phyloP scores from a whole-genome alignment of 148 eudicot genomes.

The Dianthus caryophyllus region DNA sequence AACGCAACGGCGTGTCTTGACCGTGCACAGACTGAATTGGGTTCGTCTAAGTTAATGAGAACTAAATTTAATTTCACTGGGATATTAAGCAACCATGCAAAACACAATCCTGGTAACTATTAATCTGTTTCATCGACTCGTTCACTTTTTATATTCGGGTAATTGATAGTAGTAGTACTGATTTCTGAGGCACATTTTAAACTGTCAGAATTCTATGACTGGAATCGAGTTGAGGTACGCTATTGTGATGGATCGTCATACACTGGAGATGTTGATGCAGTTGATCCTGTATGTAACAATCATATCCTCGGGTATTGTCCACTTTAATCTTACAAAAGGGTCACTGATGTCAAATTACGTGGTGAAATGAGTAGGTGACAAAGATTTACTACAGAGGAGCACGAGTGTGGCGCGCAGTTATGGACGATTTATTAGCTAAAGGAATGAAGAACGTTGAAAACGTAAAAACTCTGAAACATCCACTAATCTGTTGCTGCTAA shows the following conservation, averaged over 20 bases:
- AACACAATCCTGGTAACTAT: slow-evolving; percentile 34
- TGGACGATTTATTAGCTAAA: slow-evolving; percentile 72
- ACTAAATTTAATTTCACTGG: slow-evolving; percentile 36
- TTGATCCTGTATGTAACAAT: slow-evolving; percentile 49
- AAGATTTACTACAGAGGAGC: slow-evolving; percentile 79
- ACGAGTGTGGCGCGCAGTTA: slow-evolving; percentile 55
- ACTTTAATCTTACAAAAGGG: background rate
- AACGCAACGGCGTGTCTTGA: slow-evolving; percentile 27
- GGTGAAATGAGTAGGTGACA: slow-evolving; percentile 39
- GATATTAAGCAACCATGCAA: slow-evolving; percentile 29
- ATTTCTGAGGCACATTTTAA: background rate
- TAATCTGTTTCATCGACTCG: background rate
- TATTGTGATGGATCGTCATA: slow-evolving; percentile 63
- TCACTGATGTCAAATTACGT: background rate
- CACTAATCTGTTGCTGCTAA: background rate
- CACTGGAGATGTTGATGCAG: slow-evolving; percentile 50
- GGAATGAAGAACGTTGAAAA: slow-evolving; percentile 76
- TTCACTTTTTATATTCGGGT: background rate
- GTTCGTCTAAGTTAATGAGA: slow-evolving; percentile 38
- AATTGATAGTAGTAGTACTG: background rate
- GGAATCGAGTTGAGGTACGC: slow-evolving; percentile 46
- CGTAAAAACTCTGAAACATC: slow-evolving; percentile 30
- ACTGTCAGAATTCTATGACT: slow-evolving; percentile 43
- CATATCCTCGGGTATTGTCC: background rate
- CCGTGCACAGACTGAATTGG: slow-evolving; percentile 29